Evolutionary conservation across 2,329 filamentous ascomycete genomes (phyloP).

Genomic region (Lachnellula hyalina): DNA sequence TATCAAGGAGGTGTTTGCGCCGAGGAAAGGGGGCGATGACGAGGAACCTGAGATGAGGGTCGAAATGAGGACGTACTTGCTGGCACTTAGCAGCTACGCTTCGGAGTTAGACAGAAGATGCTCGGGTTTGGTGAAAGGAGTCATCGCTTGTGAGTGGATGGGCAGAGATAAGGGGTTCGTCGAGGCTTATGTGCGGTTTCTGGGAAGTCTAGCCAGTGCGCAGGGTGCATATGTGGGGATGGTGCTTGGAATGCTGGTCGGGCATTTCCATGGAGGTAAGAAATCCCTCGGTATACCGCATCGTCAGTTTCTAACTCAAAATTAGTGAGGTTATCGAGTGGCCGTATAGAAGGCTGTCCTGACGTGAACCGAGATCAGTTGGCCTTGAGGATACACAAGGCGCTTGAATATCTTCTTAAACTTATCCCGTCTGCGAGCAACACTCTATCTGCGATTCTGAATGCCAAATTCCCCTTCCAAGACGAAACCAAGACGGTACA

Average conservation of each 20-base stretch:
- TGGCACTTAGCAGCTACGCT: slow-evolving; percentile 57
- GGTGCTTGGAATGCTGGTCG: slow-evolving; percentile 75
- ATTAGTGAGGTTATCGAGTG: slow-evolving; percentile 34
- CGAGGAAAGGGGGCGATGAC: slow-evolving; percentile 16
- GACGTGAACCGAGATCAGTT: slow-evolving; percentile 58
- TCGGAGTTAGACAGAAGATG: slow-evolving; percentile 56
- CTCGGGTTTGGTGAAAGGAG: slow-evolving; percentile 50
- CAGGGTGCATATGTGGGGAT: slow-evolving; percentile 72
- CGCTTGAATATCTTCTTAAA: slow-evolving; percentile 68
- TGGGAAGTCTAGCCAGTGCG: slow-evolving; percentile 71
- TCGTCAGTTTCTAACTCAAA: slow-evolving; percentile 36
- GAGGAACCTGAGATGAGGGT: slow-evolving; percentile 25
- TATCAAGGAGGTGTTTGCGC: slow-evolving; percentile 51
- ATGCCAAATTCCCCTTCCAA: slow-evolving; percentile 67
- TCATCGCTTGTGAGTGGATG: slow-evolving; percentile 60
- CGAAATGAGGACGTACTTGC: slow-evolving; percentile 51
- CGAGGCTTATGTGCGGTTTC: slow-evolving; percentile 61
- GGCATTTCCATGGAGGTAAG: slow-evolving; percentile 61
- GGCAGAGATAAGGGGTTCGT: slow-evolving; percentile 61
- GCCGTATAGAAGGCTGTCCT: slow-evolving; percentile 40
- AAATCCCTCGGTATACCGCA: slow-evolving; percentile 6
- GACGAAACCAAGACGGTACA: slow-evolving; percentile 75
- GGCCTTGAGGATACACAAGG: slow-evolving; percentile 68
- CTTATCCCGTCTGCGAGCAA: slow-evolving; percentile 76
- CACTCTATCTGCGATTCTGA: slow-evolving; percentile 62